These are phyloP conservation scores for Claviceps pazoutovae DNA, from an alignment of 2,329 filamentous ascomycete species.

Conservation along the genomic window DNA sequence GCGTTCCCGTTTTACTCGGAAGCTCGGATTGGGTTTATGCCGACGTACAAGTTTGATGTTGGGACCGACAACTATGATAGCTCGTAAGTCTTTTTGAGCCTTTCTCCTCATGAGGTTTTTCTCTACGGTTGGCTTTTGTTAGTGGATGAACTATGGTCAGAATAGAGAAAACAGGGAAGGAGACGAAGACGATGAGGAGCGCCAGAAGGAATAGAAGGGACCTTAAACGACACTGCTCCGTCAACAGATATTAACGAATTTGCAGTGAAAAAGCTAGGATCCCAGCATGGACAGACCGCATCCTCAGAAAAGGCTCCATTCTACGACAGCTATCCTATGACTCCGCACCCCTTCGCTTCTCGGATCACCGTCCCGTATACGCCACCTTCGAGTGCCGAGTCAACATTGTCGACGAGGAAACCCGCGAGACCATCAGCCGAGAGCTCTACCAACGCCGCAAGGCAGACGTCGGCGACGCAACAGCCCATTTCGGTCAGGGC, in stretches of 20 bases:
- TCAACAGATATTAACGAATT: neutral
- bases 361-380: conserved; percentile 92
- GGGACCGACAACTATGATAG: conserved; percentile 83
- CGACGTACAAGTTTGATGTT: conserved; percentile 92
- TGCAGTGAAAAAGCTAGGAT: conserved; percentile 77
- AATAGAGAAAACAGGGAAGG: neutral
- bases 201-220: no score
- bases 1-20: conserved; percentile 90
- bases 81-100: conserved; percentile 42
- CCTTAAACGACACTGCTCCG: no score
- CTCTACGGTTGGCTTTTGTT: neutral
- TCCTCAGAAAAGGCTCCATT: conserved; percentile 73
- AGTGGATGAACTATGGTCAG: neutral
- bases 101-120: neutral
- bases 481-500: conserved; percentile 36
- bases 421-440: conserved; percentile 58
- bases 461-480: conserved; percentile 49
- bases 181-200: no score
- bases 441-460: conserved; percentile 61
- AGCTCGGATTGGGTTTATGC: conserved; percentile 71
- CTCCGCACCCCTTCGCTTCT: conserved; percentile 71
- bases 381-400: conserved; percentile 77
- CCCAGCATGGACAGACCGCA: conserved; percentile 92
- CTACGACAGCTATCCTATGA: conserved; percentile 74
- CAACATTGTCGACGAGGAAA: conserved; percentile 61